Conservation (phyloP, 257 asterid genomes). For the Galeopsis tetrahit region DNA sequence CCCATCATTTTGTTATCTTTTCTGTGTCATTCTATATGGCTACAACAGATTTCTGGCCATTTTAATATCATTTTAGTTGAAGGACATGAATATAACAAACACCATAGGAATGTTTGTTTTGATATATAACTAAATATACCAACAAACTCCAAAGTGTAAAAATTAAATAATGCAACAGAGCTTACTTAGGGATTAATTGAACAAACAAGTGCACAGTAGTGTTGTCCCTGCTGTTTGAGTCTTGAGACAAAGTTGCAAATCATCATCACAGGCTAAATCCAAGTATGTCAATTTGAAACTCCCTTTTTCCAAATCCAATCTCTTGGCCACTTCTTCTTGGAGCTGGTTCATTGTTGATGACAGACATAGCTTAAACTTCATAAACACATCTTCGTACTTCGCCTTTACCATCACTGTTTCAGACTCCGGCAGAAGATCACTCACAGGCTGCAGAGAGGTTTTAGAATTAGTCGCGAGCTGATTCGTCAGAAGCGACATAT, state of each 20-base stretch:
- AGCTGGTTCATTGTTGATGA: constrained; percentile 2
- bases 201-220: not conserved
- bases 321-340: too few relatives aligned
- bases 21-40: too few relatives aligned
- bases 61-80: too few relatives aligned
- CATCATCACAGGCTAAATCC: constrained; percentile 25
- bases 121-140: too few relatives aligned
- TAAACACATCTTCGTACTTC: not conserved
- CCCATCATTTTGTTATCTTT: too few relatives aligned
- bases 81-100: too few relatives aligned
- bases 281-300: constrained; percentile 28
- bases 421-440: not conserved
- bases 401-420: too few relatives aligned
- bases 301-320: not conserved
- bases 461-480: not conserved
- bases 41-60: too few relatives aligned
- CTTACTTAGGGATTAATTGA: not conserved
- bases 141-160: too few relatives aligned
- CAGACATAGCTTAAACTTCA: constrained; percentile 21
- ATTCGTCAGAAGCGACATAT: not conserved
- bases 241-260: constrained; percentile 1
- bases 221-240: not conserved
- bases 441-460: not conserved
- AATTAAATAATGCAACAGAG: too few relatives aligned
- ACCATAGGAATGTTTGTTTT: too few relatives aligned